A percentile compares a stretch with the other conserved stretches of the same genome.
These are phyloP conservation scores for Evansstolkia leycettana DNA, from an alignment of 495 filamentous ascomycete genomes.

Conservation along the genomic window DNA sequence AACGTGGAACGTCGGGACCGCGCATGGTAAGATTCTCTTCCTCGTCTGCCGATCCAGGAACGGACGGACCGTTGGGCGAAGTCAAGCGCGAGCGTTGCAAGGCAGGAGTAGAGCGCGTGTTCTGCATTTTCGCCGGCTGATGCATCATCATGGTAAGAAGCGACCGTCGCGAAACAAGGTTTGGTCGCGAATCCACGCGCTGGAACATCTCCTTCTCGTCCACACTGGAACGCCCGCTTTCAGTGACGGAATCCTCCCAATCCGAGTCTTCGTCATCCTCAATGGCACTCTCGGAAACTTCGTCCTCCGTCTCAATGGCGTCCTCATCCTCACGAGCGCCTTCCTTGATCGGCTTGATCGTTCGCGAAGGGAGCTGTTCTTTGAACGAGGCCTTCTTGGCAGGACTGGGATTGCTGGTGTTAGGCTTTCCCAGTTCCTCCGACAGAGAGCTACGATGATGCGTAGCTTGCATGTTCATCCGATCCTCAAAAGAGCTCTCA, in stretches of 20 bases:
- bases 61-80: constrained; percentile 61
- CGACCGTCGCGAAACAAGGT: constrained; percentile 76
- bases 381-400: constrained; percentile 80
- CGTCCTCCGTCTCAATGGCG: constrained; percentile 61
- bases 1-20: constrained; percentile 57
- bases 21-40: constrained; percentile 58
- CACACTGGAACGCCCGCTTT: constrained; percentile 68
- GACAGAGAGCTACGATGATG: constrained; percentile 41
- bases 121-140: constrained; percentile 38
- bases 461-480: constrained; percentile 31
- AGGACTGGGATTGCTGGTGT: constrained; percentile 13
- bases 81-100: constrained; percentile 66
- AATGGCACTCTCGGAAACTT: constrained; percentile 68
- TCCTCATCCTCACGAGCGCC: constrained; percentile 54
- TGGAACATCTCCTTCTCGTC: constrained; percentile 74
- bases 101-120: constrained; percentile 67
- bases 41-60: constrained; percentile 54
- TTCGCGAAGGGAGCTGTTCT: constrained; percentile 57
- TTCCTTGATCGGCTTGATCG: constrained; percentile 47
- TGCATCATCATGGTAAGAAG: constrained; percentile 85
- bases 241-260: constrained; percentile 89
- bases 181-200: constrained; percentile 77
- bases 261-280: constrained; percentile 82
- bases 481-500: constrained; percentile 66
- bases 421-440: constrained; percentile 35